A percentile compares a stretch with the other conserved stretches of the same genome.
Evolutionary conservation across 208 protist species (phyloP).

Genomic region (Acanthamoeba castellanii): DNA sequence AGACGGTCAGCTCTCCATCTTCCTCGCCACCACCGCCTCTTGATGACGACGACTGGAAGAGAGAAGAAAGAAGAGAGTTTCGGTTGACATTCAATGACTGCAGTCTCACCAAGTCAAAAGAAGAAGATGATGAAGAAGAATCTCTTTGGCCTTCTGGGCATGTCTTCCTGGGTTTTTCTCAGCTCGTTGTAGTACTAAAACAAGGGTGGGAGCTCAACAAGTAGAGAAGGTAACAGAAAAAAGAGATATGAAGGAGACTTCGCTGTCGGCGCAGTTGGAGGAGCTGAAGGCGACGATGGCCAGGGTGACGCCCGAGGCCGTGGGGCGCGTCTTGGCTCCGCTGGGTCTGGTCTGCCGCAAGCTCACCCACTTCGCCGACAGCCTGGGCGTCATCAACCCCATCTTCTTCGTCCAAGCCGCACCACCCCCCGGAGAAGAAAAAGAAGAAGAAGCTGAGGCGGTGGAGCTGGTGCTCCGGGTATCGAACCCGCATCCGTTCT

Average conservation of each 20-base stretch:
- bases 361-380: background rate
- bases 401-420: background rate
- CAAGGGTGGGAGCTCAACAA: no score
- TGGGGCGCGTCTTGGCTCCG: background rate
- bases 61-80: no score
- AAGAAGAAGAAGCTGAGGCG: background rate
- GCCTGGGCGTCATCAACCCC: background rate
- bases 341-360: background rate
- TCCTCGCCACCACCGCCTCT: constrained; percentile 23
- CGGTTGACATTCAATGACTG: no score
- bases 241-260: no score
- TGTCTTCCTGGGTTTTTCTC: no score
- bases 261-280: no score
- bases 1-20: constrained; percentile 84
- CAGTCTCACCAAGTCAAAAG: no score
- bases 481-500: constrained; percentile 27
- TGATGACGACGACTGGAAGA: no score
- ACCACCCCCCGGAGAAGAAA: background rate
- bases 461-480: background rate
- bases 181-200: no score
- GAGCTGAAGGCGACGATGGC: background rate
- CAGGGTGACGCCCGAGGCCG: background rate
- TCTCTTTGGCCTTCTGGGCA: no score
- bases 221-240: no score
- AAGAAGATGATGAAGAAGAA: no score